Conservation (phyloP, 2,329 filamentous ascomycete species). For the Xylariaceae sp. region DNA sequence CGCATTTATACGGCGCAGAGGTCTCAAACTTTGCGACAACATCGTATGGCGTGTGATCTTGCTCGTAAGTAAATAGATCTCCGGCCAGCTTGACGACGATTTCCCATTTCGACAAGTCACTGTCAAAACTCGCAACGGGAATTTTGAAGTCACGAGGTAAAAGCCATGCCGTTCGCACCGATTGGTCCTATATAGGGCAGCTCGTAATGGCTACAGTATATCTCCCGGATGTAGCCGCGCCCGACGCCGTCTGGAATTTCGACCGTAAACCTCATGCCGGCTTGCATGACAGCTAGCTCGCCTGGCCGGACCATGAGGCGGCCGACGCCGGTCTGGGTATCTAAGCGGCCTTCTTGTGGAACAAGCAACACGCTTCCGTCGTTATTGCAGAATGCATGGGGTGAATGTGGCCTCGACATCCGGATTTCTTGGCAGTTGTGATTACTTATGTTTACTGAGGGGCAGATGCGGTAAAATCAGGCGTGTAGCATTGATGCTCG, state of each 20-base stretch:
- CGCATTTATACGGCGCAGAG: conserved; percentile 59
- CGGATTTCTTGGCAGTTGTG: conserved; percentile 28
- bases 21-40: conserved; percentile 71
- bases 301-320: conserved; percentile 60
- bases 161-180: conserved; percentile 63
- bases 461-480: conserved; percentile 34
- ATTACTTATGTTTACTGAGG: conserved; percentile 27
- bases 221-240: conserved; percentile 63
- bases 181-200: conserved; percentile 65
- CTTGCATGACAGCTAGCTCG: conserved; percentile 64
- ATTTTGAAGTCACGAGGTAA: conserved; percentile 61
- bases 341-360: neutral
- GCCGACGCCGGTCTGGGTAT: conserved; percentile 48
- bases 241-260: conserved; percentile 52
- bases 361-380: conserved; percentile 67
- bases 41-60: conserved; percentile 65
- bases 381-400: conserved; percentile 49
- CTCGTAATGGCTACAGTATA: conserved; percentile 61
- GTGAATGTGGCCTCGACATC: conserved; percentile 42
- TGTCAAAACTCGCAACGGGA: conserved; percentile 56
- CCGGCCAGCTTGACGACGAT: conserved; percentile 61
- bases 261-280: conserved; percentile 62
- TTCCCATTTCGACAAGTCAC: conserved; percentile 42
- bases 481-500: conserved; percentile 30
- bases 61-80: conserved; percentile 55